phyloP scores from a whole-genome alignment of 2,329 filamentous ascomycete genomes.

The Trichoderma atroviride region DNA sequence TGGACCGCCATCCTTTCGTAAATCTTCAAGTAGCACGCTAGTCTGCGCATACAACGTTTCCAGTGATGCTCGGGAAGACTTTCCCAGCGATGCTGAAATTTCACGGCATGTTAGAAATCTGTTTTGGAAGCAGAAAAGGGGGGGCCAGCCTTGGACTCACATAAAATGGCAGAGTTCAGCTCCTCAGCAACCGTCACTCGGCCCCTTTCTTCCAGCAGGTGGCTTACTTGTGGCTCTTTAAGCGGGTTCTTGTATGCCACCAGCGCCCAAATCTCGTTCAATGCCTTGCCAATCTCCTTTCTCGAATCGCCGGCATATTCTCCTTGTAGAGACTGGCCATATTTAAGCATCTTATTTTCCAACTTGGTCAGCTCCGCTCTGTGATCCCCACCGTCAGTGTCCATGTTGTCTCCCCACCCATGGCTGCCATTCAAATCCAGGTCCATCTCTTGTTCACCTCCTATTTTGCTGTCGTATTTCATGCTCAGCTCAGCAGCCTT shows the following conservation, averaged over 20 bases:
- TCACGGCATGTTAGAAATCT: conserved; percentile 29
- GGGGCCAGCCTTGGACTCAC: conserved; percentile 54
- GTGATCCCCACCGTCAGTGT: conserved; percentile 52
- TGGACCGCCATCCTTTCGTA: conserved; percentile 76
- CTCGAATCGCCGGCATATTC: conserved; percentile 76
- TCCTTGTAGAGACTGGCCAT: conserved; percentile 75
- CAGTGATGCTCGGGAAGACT: conserved; percentile 82
- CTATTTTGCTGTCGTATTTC: conserved; percentile 48
- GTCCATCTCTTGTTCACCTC: conserved; percentile 57
- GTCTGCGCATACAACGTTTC: conserved; percentile 88
- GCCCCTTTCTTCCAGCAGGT: conserved; percentile 75
- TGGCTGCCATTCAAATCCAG: conserved; percentile 55
- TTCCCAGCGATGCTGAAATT: conserved; percentile 77
- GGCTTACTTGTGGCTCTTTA: conserved; percentile 71
- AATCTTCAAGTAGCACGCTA: conserved; percentile 78
- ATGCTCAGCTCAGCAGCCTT: conserved; percentile 67
- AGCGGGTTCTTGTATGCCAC: conserved; percentile 84
- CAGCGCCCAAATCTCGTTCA: conserved; percentile 84
- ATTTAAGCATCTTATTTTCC: conserved; percentile 71
- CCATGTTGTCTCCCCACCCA: conserved; percentile 53
- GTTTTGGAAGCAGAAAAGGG: background rate
- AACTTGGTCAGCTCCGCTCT: conserved; percentile 49
- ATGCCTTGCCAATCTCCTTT: conserved; percentile 69
- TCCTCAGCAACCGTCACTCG: conserved; percentile 85
- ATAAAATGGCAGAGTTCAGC: conserved; percentile 87